Evolutionary conservation across 2,329 filamentous ascomycete genomes (phyloP).

Genomic region (Anthostomella pinea): DNA sequence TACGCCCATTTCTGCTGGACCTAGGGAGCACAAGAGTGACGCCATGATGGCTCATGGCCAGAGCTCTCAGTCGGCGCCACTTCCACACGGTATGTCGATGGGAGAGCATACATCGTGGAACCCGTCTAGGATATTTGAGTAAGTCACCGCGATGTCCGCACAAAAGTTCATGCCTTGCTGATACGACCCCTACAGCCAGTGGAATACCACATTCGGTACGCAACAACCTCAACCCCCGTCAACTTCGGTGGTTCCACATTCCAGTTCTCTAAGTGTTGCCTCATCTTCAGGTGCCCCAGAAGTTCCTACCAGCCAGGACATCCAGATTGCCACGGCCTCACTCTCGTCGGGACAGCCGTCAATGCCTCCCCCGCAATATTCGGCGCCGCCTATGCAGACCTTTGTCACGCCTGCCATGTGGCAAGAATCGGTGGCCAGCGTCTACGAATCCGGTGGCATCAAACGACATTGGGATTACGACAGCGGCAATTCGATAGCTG

Average conservation of each 20-base stretch:
- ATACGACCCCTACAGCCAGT: slow-evolving; percentile 63
- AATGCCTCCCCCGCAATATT: slow-evolving; percentile 50
- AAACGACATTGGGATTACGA: slow-evolving; percentile 63
- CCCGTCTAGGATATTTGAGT: slow-evolving; percentile 86
- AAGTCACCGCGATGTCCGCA: slow-evolving; percentile 41
- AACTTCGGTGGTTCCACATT: slow-evolving; percentile 42
- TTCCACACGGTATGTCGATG: slow-evolving; percentile 55
- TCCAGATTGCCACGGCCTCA: slow-evolving; percentile 45
- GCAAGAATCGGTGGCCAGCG: slow-evolving; percentile 68
- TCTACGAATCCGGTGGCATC: slow-evolving; percentile 59
- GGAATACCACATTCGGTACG: slow-evolving; percentile 91
- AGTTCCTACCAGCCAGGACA: slow-evolving; percentile 51
- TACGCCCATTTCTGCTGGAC: slow-evolving; percentile 72
- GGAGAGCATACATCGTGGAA: slow-evolving; percentile 73
- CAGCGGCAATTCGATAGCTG: slow-evolving; percentile 25
- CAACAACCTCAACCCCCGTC: slow-evolving; percentile 48
- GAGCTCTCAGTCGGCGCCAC: slow-evolving; percentile 50
- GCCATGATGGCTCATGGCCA: slow-evolving; percentile 65
- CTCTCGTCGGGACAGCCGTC: slow-evolving; percentile 45
- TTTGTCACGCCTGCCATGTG: slow-evolving; percentile 72
- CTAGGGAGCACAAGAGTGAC: slow-evolving; percentile 73
- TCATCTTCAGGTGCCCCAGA: slow-evolving; percentile 54
- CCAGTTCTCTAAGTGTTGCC: slow-evolving; percentile 51
- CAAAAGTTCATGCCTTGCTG: slow-evolving; percentile 9
- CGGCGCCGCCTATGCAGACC: slow-evolving; percentile 49